Conservation (phyloP, 805 yeast genomes). For the Candida dendrica region DNA sequence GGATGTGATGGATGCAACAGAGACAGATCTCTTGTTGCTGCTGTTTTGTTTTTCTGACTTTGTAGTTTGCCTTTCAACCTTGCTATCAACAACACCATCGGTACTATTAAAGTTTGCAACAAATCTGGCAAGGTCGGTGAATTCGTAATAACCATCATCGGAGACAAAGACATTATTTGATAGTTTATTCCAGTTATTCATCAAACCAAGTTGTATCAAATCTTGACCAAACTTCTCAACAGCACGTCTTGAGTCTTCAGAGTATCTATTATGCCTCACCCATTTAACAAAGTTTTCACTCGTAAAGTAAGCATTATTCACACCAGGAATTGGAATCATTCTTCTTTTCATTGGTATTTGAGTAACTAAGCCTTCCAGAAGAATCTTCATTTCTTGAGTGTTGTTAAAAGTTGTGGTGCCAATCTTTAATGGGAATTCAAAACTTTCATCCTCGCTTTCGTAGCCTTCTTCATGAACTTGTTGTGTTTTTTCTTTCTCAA, state of each 20-base stretch:
- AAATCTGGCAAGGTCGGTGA: constrained; percentile 19
- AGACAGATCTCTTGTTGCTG: no score
- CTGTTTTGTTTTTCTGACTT: no score
- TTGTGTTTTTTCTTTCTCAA: background rate
- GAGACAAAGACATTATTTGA: constrained; percentile 10
- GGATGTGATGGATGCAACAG: no score
- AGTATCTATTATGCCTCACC: constrained; percentile 13
- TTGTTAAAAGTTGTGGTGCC: constrained; percentile 10
- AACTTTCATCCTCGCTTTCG: constrained; percentile 12
- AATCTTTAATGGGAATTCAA: constrained; percentile 17
- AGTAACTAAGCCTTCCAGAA: constrained; percentile 5
- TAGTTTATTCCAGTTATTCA: constrained; percentile 20
- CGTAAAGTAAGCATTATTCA: constrained; percentile 22
- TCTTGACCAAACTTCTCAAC: constrained; percentile 27
- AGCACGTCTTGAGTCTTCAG: constrained; percentile 22
- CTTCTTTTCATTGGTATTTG: constrained; percentile 18
- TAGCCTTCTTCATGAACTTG: constrained; percentile 6
- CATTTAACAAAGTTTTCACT: constrained; percentile 20
- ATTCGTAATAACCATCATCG: constrained; percentile 21
- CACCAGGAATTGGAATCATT: constrained; percentile 23
- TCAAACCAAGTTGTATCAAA: constrained; percentile 16
- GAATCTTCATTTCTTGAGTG: constrained; percentile 9
- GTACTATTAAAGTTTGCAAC: constrained; percentile 8
- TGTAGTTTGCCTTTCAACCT: no score
- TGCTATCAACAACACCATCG: no score